Evolutionary conservation across 129 eudicot genomes (phyloP).

Genomic region (Tagetes patula): DNA sequence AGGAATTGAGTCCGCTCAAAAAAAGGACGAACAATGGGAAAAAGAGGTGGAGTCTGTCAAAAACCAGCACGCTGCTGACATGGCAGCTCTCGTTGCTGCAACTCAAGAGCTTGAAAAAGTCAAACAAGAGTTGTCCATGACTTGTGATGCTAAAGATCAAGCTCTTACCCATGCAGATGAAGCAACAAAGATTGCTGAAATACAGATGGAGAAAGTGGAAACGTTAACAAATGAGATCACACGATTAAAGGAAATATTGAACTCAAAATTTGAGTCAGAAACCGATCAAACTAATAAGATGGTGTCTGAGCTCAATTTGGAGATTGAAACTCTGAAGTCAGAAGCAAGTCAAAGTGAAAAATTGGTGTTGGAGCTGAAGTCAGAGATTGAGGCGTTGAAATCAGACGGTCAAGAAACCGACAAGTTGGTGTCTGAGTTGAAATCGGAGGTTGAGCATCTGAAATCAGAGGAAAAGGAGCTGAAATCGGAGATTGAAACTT

Average conservation of each 20-base stretch:
- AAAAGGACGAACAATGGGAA: conserved; percentile 78
- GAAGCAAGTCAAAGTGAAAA: conserved; percentile 29
- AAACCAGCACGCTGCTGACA: conserved; percentile 71
- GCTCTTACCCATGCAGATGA: conserved; percentile 92
- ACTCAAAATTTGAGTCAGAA: conserved; percentile 52
- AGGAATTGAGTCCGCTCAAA: conserved; percentile 81
- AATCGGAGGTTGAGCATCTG: conserved; percentile 27
- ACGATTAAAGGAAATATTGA: conserved; percentile 65
- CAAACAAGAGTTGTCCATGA: conserved; percentile 76
- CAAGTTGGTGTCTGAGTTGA: conserved; percentile 35
- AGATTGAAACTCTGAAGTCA: conserved; percentile 42
- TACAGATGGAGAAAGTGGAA: conserved; percentile 74
- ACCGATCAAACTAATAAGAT: conserved; percentile 50
- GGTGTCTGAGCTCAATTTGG: conserved; percentile 49
- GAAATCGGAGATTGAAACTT: conserved; percentile 53
- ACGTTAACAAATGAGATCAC: conserved; percentile 67
- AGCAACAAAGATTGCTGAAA: conserved; percentile 88
- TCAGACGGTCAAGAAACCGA: conserved; percentile 49
- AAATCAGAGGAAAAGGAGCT: conserved; percentile 37
- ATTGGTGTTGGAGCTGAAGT: conserved; percentile 41
- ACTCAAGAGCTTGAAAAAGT: conserved; percentile 81
- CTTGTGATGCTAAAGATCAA: conserved; percentile 72
- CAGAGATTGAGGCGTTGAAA: conserved; percentile 57
- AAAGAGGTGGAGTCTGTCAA: conserved; percentile 73
- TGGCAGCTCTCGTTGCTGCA: conserved; percentile 76